Base-by-base conservation (phyloP, 306 rosid species). In the Vigna mungo region DNA sequence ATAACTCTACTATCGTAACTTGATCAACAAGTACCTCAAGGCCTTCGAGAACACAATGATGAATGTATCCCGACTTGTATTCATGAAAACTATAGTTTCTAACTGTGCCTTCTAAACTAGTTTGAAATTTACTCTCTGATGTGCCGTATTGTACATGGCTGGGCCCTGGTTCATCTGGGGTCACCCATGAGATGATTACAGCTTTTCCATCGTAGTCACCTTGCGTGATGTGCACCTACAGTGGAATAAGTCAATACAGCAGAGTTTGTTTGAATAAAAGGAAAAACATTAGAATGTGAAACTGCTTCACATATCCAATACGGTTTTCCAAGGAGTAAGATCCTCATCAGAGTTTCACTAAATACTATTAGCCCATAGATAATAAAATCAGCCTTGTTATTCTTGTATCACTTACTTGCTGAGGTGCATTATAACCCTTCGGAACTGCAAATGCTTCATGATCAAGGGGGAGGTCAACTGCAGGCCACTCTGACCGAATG, bases 171-270 rank as follows among this genome's bases (percentile, higher is more conserved):
- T 86, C 89, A 44, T 91, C 87, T 7, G 89, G 46, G 4, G 98
- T 92, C 77, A 96, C 91, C 99, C 99, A 92, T 70, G 99, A 92
- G 80, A 96, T 77, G 25, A 92, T 89, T 46, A 92, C 96, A 44
- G 99, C 97, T 83, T 79, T 92, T 72, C 98, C 99, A 71, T 96
- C 97, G 60, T 92, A 92, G 82, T 96, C 99, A 43, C 98, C 99
- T 86, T 96, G 99, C 44, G 99, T 92, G 66, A 96, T 92, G 76
- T 91, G 99, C 84, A 96, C 99, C 98, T 96, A 74, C 48, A 77
- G 73, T 16, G 41, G 80, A 78, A 82, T 7, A 21, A 61, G 70
- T 32, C 15, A 84, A 62, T 18, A 21, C 78, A 27, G 10, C 17
- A 10, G 39, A 25, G 39, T 27, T 14, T 60, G 5, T 2, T 14